Evolutionary conservation across 805 yeast species (phyloP).

Genomic region (Candida anglica): DNA sequence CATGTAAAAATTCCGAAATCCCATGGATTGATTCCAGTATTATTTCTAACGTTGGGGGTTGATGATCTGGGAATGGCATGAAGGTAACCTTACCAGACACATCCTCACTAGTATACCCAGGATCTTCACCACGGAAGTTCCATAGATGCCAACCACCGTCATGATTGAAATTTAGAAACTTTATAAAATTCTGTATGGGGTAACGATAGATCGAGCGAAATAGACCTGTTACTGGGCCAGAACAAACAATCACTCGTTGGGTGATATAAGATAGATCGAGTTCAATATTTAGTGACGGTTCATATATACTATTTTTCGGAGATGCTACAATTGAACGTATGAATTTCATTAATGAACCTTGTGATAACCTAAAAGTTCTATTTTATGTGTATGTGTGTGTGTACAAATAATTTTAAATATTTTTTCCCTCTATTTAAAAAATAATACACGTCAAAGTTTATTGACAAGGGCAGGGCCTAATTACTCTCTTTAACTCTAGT

Average conservation of each 20-base stretch:
- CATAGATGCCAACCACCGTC: constrained; percentile 65
- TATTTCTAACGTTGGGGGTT: constrained; percentile 61
- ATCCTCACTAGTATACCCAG: constrained; percentile 36
- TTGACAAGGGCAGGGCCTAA: too few relatives aligned
- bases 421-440: neutral
- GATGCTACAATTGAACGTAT: constrained; percentile 15
- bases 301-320: constrained; percentile 18
- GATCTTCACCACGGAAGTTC: constrained; percentile 64
- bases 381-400: too few relatives aligned
- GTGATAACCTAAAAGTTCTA: too few relatives aligned
- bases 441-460: neutral
- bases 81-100: constrained; percentile 30
- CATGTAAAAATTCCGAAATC: constrained; percentile 40
- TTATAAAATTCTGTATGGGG: constrained; percentile 46
- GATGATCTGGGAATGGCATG: constrained; percentile 73
- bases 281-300: constrained; percentile 18
- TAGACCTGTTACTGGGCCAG: constrained; percentile 60
- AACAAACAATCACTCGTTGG: constrained; percentile 62
- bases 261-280: constrained; percentile 69
- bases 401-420: too few relatives aligned
- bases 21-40: constrained; percentile 42
- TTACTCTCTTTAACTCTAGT: too few relatives aligned
- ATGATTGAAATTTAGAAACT: constrained; percentile 44
- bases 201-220: constrained; percentile 47
- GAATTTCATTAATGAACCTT: too few relatives aligned